Conservation (phyloP, 1,284 basidiomycete species). For the Boletus semigastroideus region DNA sequence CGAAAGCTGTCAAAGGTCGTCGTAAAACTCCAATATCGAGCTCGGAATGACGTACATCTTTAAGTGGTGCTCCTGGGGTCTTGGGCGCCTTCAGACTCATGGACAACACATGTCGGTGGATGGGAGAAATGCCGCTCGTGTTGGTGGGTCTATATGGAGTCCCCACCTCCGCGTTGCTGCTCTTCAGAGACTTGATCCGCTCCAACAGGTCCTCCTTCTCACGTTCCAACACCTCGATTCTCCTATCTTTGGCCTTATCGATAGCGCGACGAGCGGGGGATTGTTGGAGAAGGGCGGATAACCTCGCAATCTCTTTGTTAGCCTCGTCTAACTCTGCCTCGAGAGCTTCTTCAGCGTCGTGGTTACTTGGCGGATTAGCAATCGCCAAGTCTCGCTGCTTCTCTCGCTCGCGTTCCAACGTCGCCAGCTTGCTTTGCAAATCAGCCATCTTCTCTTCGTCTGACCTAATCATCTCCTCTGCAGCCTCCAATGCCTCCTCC, state of each 20-base stretch:
- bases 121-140: slow-evolving; percentile 62
- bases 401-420: slow-evolving; percentile 61
- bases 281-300: slow-evolving; percentile 67
- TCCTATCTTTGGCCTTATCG: slow-evolving; percentile 69
- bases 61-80: slow-evolving; percentile 74
- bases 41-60: slow-evolving; percentile 55
- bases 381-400: slow-evolving; percentile 41
- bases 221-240: slow-evolving; percentile 71
- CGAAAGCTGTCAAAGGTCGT: slow-evolving; percentile 48
- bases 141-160: slow-evolving; percentile 58
- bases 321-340: slow-evolving; percentile 81
- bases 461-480: slow-evolving; percentile 60
- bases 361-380: slow-evolving; percentile 39
- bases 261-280: slow-evolving; percentile 75
- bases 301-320: slow-evolving; percentile 73
- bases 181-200: slow-evolving; percentile 58
- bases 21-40: slow-evolving; percentile 6
- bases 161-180: slow-evolving; percentile 45
- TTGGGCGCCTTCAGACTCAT: slow-evolving; percentile 67
- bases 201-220: slow-evolving; percentile 75
- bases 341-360: slow-evolving; percentile 59
- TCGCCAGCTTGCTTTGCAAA: slow-evolving; percentile 50
- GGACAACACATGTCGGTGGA: slow-evolving; percentile 67
- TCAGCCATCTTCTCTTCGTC: slow-evolving; percentile 57
- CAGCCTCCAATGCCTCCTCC: slow-evolving; percentile 70